phyloP scores from a whole-genome alignment of 192 early-diverging fungal species.

The Entomortierella chlamydospora region DNA sequence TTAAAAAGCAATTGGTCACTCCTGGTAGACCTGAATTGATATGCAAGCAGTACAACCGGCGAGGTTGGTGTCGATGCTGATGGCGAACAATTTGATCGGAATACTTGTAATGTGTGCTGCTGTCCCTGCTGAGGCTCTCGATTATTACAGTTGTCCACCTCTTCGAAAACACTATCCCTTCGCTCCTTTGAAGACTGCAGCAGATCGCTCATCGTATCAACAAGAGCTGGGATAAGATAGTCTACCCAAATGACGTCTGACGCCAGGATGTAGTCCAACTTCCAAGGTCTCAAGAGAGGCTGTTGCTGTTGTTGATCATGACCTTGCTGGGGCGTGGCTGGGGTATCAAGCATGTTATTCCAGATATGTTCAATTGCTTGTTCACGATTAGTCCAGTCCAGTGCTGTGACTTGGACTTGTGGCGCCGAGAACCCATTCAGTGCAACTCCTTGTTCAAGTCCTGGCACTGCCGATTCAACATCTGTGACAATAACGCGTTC shows the following conservation, averaged over 20 bases:
- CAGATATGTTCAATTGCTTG: slow-evolving; percentile 18
- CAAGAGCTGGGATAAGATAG: slow-evolving; percentile 49
- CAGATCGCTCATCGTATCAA: slow-evolving; percentile 51
- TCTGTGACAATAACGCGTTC: slow-evolving; percentile 47
- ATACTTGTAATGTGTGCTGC: background rate
- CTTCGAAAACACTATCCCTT: slow-evolving; percentile 22
- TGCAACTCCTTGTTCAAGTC: slow-evolving; percentile 1
- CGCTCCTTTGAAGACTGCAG: slow-evolving; percentile 16
- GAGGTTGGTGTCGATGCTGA: background rate
- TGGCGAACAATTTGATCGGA: background rate
- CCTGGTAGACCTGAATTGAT: slow-evolving; percentile 52
- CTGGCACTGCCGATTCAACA: slow-evolving; percentile 36
- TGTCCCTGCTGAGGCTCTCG: background rate
- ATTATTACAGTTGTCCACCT: background rate
- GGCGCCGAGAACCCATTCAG: slow-evolving; percentile 28
- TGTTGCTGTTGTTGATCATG: background rate
- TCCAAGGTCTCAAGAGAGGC: background rate
- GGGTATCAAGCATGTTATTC: slow-evolving; percentile 6
- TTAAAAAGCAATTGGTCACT: slow-evolving; percentile 52
- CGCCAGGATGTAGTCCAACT: slow-evolving; percentile 55
- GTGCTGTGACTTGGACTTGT: slow-evolving; percentile 30
- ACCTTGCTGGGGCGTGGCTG: background rate
- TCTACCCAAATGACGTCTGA: slow-evolving; percentile 63
- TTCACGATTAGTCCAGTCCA: slow-evolving; percentile 40
- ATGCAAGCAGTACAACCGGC: slow-evolving; percentile 46